Evolutionary conservation across 352 stramenopile species (phyloP).

Genomic region (Aphanomyces cochlioides): DNA sequence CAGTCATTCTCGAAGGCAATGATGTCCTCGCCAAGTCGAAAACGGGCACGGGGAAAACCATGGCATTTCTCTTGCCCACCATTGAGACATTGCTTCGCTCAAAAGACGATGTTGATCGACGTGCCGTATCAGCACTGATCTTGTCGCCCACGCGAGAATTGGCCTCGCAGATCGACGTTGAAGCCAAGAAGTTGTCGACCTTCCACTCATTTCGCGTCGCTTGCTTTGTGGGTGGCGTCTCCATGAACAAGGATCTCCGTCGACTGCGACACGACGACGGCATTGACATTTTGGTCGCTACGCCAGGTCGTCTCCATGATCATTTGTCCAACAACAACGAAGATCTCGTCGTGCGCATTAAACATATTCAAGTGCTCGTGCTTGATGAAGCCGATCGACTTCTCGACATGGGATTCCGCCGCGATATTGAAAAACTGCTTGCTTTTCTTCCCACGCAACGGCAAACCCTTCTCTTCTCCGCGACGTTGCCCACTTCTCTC

Average conservation of each 20-base stretch:
- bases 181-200: slow-evolving; percentile 81
- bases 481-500: slow-evolving; percentile 88
- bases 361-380: slow-evolving; percentile 53
- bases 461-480: slow-evolving; percentile 96
- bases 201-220: slow-evolving; percentile 73
- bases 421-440: slow-evolving; percentile 90
- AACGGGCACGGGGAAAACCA: slow-evolving; percentile 89
- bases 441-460: slow-evolving; percentile 38
- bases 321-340: slow-evolving; percentile 92
- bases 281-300: slow-evolving; percentile 94
- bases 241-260: slow-evolving; percentile 67
- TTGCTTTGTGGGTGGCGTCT: slow-evolving; percentile 87
- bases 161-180: slow-evolving; percentile 86
- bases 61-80: slow-evolving; percentile 86
- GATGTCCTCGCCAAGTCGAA: slow-evolving; percentile 90
- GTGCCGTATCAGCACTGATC: slow-evolving; percentile 66
- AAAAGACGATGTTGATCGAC: slow-evolving; percentile 37
- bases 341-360: slow-evolving; percentile 57
- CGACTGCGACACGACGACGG: slow-evolving; percentile 36
- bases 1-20: slow-evolving; percentile 60
- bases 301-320: slow-evolving; percentile 93
- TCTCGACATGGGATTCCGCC: slow-evolving; percentile 94
- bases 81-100: slow-evolving; percentile 70
- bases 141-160: slow-evolving; percentile 90
- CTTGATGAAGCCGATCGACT: slow-evolving; percentile 97